A percentile compares a stretch with the other conserved stretches of the same genome.
Evolutionary conservation across 176 grass and related monocot genomes (phyloP).

Genomic region (Guadua angustifolia): DNA sequence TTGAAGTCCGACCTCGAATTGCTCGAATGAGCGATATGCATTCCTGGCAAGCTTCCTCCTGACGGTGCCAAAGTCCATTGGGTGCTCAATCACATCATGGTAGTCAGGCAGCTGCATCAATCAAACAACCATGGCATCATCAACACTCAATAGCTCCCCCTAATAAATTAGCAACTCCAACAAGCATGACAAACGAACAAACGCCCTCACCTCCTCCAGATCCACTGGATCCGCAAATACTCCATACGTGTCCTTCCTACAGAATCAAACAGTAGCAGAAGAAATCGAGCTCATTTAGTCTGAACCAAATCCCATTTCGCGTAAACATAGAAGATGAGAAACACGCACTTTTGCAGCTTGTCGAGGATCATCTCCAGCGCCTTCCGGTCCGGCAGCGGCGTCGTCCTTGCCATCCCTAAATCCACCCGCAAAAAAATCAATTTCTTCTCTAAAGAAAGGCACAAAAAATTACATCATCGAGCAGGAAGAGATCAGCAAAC

Average conservation of each 20-base stretch:
- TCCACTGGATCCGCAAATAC: slow-evolving; percentile 94
- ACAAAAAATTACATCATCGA: slow-evolving; percentile 27
- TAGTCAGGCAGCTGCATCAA: slow-evolving; percentile 89
- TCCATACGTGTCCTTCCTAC: slow-evolving; percentile 92
- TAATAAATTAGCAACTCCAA: slow-evolving; percentile 28
- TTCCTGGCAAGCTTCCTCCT: slow-evolving; percentile 87
- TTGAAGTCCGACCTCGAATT: slow-evolving; percentile 76
- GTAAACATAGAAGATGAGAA: slow-evolving; percentile 11
- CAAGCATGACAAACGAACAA: slow-evolving; percentile 31
- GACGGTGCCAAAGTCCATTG: slow-evolving; percentile 93
- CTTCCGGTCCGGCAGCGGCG: slow-evolving; percentile 76
- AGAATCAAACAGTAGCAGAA: slow-evolving; percentile 41
- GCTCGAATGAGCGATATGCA: slow-evolving; percentile 80
- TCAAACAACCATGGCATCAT: slow-evolving; percentile 46
- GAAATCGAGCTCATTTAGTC: slow-evolving; percentile 41
- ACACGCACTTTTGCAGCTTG: slow-evolving; percentile 88
- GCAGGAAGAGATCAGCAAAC: slow-evolving; percentile 25
- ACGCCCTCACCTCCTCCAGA: slow-evolving; percentile 73
- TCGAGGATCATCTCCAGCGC: slow-evolving; percentile 83
- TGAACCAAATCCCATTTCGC: slow-evolving; percentile 28
- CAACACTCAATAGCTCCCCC: slow-evolving; percentile 23
- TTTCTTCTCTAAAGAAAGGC: slow-evolving; percentile 21
- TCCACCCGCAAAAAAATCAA: slow-evolving; percentile 21
- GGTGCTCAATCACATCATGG: slow-evolving; percentile 92
- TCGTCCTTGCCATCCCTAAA: slow-evolving; percentile 55